Conservation (phyloP, 1,284 basidiomycete species). For the Leccinum huronense region DNA sequence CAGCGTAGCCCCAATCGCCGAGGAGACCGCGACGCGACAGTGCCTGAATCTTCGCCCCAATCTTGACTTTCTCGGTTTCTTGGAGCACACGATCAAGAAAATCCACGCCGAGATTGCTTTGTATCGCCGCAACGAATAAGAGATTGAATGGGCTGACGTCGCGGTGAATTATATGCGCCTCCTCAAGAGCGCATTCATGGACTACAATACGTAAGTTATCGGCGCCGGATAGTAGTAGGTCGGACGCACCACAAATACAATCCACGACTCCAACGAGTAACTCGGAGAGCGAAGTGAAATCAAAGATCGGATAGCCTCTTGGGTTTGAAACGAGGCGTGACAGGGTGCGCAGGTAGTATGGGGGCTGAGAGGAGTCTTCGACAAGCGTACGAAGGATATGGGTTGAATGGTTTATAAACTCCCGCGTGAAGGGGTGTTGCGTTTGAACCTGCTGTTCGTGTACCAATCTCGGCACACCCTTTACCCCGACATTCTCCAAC, state of each 20-base stretch:
- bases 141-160: slow-evolving; percentile 13
- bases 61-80: neutral
- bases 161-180: neutral
- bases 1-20: neutral
- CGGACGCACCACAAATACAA: neutral
- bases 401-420: neutral
- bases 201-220: neutral
- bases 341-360: neutral
- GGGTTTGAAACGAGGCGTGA: neutral
- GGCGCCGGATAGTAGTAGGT: neutral
- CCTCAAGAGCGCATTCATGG: slow-evolving; percentile 2
- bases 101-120: neutral
- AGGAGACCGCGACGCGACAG: neutral
- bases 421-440: neutral
- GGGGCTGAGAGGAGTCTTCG: neutral
- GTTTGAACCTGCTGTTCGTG: neutral
- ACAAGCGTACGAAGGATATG: neutral
- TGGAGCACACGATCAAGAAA: neutral
- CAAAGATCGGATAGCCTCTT: neutral
- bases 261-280: neutral
- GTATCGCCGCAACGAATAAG: neutral
- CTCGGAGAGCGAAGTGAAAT: neutral
- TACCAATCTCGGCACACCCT: neutral
- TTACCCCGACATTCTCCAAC: neutral
- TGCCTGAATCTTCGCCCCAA: neutral